These are phyloP conservation scores for Lipomyces japonicus DNA, from an alignment of 805 yeast species.

Conservation along the genomic window DNA sequence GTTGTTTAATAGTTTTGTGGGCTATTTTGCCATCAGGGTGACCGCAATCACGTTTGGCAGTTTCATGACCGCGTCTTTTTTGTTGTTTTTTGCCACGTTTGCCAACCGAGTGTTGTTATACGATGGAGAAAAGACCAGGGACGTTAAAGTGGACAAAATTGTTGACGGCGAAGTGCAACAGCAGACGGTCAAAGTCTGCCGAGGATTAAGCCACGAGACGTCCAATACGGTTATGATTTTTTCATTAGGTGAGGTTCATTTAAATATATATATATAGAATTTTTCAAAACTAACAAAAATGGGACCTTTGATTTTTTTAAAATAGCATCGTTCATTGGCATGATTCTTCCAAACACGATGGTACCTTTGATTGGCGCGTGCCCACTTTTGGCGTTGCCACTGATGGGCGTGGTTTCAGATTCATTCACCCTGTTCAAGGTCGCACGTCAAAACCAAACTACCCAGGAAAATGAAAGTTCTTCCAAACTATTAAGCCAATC, in stretches of 20 bases:
- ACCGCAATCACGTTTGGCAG: slow-evolving; percentile 18
- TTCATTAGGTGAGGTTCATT: slow-evolving; percentile 8
- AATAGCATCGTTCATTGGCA: slow-evolving; percentile 13
- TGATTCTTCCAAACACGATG: slow-evolving; percentile 12
- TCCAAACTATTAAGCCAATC: not conserved
- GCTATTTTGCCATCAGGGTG: slow-evolving; percentile 12
- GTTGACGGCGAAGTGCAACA: slow-evolving; percentile 8
- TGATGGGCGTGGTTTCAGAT: slow-evolving; percentile 14
- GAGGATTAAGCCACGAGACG: slow-evolving; percentile 10
- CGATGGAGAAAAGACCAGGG: slow-evolving; percentile 9
- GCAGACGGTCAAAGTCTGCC: not conserved
- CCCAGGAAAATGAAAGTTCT: not conserved
- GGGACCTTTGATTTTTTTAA: too few species aligned
- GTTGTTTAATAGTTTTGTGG: slow-evolving; percentile 11
- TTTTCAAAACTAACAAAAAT: too few species aligned
- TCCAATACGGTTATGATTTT: slow-evolving; percentile 14
- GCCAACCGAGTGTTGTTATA: slow-evolving; percentile 9
- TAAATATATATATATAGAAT: slow-evolving; percentile 19
- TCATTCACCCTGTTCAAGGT: not conserved
- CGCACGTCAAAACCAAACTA: not conserved
- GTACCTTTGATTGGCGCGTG: slow-evolving; percentile 13
- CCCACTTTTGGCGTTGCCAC: slow-evolving; percentile 18
- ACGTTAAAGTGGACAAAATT: slow-evolving; percentile 1
- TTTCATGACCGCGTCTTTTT: slow-evolving; percentile 2
- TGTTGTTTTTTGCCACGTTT: slow-evolving; percentile 9